Evolutionary conservation across 2,329 filamentous ascomycete species (phyloP), one percentile per base, ranked within the genome.

Genomic region (Curvularia lunata): DNA sequence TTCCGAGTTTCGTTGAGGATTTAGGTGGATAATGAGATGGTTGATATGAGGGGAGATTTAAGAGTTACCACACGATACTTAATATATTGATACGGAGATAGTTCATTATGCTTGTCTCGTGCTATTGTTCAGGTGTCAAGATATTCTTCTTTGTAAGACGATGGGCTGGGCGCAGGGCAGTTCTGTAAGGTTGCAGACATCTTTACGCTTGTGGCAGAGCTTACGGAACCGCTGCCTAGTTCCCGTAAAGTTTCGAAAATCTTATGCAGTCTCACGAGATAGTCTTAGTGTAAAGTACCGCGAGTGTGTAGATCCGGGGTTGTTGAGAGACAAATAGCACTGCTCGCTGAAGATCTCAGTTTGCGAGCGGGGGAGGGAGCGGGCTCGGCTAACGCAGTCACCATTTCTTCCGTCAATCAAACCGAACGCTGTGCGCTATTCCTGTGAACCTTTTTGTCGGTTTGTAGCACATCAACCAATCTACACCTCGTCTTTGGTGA

Each of bases 381-480:
- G 28, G 53, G 32, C 38, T 51, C 34, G 59, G 54, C 48, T 68
- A 66, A 62, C 52, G 61, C 62, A 62, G 64, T 62, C 56, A 63
- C 61, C 48, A 64, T 55, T 66, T 70, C 65, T 70, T 69, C 68
- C 68, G 58, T 65, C 68, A 70, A 70, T 70, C 58, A 67, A 49
- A 56, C 42, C 25, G 19, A 43, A 54, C 21, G 32, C 30, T 37
- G 27, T 30, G 25, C 54, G 21, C 23, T 25, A 34, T 46, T 47
- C n/a, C 38, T 41, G 38, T 10, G 12, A 12, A 27, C 43, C 7
- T 54, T 18, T 23, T 57, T 16, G n/a, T 37, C n/a, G 27, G 5
- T 19, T 9, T 16, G 10, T 16, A n/a, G 45, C 30, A 38, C 45
- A n/a, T 34, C 27, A 48, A 19, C 34, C n/a, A 21, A 19, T 40